phyloP scores from a whole-genome alignment of 257 asterid species.

The Asclepias syriaca region DNA sequence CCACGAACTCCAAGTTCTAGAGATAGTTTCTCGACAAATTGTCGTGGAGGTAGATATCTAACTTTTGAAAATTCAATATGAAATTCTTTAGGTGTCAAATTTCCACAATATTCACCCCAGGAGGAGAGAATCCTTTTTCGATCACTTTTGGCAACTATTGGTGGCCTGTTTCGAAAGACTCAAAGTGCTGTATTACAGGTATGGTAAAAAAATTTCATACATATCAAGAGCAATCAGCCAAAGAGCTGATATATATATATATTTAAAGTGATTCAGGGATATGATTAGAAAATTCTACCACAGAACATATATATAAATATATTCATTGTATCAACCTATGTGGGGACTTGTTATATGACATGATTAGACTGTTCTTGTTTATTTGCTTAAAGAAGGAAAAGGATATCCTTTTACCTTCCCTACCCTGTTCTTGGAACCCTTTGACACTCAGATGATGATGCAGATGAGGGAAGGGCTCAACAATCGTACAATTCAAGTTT shows the following conservation, averaged over 20 bases:
- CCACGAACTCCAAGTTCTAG: slow-evolving; percentile 79
- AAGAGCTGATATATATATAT: not conserved
- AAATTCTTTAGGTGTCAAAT: slow-evolving; percentile 58
- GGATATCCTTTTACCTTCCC: too few species aligned
- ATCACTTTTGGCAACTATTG: slow-evolving; percentile 86
- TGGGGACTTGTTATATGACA: too few species aligned
- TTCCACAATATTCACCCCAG: slow-evolving; percentile 71
- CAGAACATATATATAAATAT: too few species aligned
- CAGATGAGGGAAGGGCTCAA: too few species aligned
- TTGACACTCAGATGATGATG: too few species aligned
- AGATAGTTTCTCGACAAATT: slow-evolving; percentile 76
- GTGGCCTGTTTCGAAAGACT: slow-evolving; percentile 46
- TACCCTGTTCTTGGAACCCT: too few species aligned
- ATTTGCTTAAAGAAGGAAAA: not conserved
- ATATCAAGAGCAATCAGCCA: not conserved
- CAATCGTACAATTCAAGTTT: not conserved
- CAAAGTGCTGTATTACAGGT: not conserved
- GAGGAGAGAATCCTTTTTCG: slow-evolving; percentile 77
- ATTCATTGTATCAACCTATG: not conserved
- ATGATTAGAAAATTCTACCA: not conserved
- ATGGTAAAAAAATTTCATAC: too few species aligned
- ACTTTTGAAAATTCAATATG: slow-evolving; percentile 78
- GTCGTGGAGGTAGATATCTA: slow-evolving; percentile 65
- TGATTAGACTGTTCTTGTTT: too few species aligned
- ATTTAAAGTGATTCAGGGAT: not conserved